Evolutionary conservation across 192 early-diverging fungal genomes (phyloP), one percentile per base, ranked within the genome.

Genomic region (Entomortierella chlamydospora): DNA sequence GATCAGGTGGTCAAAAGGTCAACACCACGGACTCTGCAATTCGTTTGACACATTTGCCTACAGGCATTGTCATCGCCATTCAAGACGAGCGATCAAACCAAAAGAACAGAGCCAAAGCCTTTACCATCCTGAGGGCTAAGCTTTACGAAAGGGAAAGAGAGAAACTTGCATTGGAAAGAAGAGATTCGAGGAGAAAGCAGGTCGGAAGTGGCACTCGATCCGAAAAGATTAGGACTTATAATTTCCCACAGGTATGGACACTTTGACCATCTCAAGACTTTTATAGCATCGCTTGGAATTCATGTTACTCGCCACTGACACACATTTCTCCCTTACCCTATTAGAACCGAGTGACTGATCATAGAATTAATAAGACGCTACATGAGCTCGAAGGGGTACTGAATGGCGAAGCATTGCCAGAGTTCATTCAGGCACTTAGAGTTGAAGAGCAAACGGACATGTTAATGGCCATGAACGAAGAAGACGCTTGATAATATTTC

Each of bases 1-100:
- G 94, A 15, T 88, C 90, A n/a, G 94, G 94, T n/a, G 94, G 94
- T 18, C 94, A 95, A 87, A 96, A 97, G 73, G 96, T 98, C 9
- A 99, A 98, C 59, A 98, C 92, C 4, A 98, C 97, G 0, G 96
- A 98, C 59, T 93, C 91, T 70, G 96, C 97, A 9, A 95, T 98
- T 61, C 88, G 96, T 7, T 88, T 99, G 30, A 96, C 94, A 10
- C 98, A 99, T 84, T 68, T 97, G 25, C 94, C 98, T 9, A 95
- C 95, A 4, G 96, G 96, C 0, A 91, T 96, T 41, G 86, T 89
- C 9, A 93, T 96, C 7, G 84, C 91, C 33, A 94, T 94, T 82
- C 96, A 98, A 84, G 93, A 92, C 61, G 94, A 97, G 73, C 85
- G 96, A 56, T 97, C 96, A n/a, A 97, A 99, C 78, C 92, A 95